These are phyloP conservation scores for Colletotrichum gloeosporioides DNA, from an alignment of 2,329 filamentous ascomycete species.

Conservation along the genomic window DNA sequence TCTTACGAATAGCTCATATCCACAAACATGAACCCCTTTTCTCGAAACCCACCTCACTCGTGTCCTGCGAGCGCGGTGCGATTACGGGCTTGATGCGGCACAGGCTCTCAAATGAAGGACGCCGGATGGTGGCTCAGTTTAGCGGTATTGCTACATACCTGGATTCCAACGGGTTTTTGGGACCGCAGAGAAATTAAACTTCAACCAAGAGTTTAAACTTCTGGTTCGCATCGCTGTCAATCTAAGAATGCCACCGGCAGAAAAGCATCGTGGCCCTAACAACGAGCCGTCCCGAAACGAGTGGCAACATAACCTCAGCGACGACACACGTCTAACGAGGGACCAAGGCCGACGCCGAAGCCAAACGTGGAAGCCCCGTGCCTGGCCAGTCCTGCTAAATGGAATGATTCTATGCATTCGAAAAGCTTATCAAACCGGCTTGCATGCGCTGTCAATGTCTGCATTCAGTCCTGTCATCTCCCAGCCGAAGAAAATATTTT, in stretches of 20 bases:
- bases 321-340: neutral
- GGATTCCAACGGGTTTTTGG: neutral
- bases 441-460: neutral
- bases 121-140: neutral
- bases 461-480: neutral
- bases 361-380: neutral
- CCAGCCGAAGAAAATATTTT: neutral
- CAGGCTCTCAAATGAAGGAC: neutral
- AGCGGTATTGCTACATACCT: neutral
- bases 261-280: neutral
- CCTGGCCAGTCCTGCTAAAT: neutral
- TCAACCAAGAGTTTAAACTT: neutral
- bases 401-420: neutral
- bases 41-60: neutral
- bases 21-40: neutral
- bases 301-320: neutral
- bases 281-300: conserved; percentile 6
- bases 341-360: neutral
- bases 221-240: neutral
- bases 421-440: neutral
- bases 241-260: neutral
- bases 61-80: neutral
- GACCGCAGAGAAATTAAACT: neutral
- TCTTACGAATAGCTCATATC: neutral
- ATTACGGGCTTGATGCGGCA: neutral